A percentile compares a stretch with the other conserved stretches of the same genome.
Conservation (phyloP, 2,329 filamentous ascomycete species). For the Ustulina deusta region DNA sequence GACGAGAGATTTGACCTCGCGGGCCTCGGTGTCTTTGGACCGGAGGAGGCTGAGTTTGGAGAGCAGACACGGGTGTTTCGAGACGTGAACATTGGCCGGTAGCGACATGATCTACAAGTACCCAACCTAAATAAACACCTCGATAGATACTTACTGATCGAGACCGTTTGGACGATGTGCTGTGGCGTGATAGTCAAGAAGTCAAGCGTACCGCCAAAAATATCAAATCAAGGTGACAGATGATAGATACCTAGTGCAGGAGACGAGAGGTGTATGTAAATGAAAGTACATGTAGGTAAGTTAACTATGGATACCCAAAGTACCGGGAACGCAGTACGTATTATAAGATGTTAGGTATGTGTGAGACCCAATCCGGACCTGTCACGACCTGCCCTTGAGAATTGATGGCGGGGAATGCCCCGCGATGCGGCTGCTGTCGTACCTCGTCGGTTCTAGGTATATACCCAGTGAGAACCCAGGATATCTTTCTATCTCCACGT, state of each 20-base stretch:
- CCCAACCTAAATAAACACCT: neutral
- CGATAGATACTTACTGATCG: neutral
- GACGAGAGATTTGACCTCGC: conserved; percentile 83
- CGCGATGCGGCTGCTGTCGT: conserved; percentile 34
- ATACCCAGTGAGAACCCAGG: neutral
- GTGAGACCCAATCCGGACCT: neutral
- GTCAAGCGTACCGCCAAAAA: neutral
- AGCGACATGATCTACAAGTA: conserved; percentile 52
- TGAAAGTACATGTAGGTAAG: neutral
- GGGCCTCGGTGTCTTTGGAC: conserved; percentile 74
- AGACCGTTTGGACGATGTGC: neutral
- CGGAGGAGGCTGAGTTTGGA: conserved; percentile 93
- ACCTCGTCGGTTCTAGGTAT: neutral
- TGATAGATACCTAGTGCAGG: too few species aligned
- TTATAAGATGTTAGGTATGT: neutral
- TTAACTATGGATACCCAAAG: neutral
- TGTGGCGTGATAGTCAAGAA: neutral
- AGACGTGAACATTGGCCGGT: conserved; percentile 78
- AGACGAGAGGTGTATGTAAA: neutral
- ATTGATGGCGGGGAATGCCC: conserved; percentile 36
- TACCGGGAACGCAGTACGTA: neutral
- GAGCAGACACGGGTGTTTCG: conserved; percentile 84
- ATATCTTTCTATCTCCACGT: too few species aligned
- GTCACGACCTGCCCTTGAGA: conserved; percentile 10
- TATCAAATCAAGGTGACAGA: too few species aligned